Evolutionary conservation across 805 yeast genomes (phyloP).

Genomic region (Candida qinlingensis): DNA sequence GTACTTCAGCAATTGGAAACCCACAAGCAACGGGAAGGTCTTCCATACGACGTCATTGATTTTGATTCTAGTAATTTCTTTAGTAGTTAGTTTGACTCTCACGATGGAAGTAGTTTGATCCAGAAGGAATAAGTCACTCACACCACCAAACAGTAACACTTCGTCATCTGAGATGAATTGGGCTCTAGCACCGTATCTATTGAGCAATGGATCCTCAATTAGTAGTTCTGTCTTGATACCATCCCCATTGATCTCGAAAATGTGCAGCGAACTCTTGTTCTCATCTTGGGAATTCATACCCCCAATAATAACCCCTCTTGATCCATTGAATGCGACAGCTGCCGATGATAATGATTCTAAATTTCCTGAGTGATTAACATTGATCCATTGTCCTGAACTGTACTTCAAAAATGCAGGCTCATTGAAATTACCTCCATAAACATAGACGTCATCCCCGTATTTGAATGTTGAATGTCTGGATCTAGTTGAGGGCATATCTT

Average conservation of each 20-base stretch:
- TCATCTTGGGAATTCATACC: conserved; percentile 31
- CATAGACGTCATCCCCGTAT: conserved; percentile 29
- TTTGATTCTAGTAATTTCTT: conserved; percentile 20
- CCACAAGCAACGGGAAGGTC: conserved; percentile 44
- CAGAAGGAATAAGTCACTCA: conserved; percentile 33
- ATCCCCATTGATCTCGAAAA: conserved; percentile 25
- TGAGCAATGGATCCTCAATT: conserved; percentile 28
- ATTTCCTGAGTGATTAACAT: conserved; percentile 1
- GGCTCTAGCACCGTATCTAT: conserved; percentile 46
- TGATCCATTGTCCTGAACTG: conserved; percentile 7
- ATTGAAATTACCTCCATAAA: conserved; percentile 45
- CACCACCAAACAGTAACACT: conserved; percentile 54
- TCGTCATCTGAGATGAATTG: conserved; percentile 27
- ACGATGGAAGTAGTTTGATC: conserved; percentile 34
- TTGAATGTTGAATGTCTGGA: conserved; percentile 45
- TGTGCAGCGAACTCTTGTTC: conserved; percentile 29
- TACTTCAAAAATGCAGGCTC: conserved; percentile 21
- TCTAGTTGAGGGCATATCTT: conserved; percentile 39
- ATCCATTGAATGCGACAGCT: conserved; percentile 29
- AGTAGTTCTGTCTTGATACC: conserved; percentile 19
- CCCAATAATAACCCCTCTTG: conserved; percentile 42
- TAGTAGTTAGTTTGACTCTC: conserved; percentile 24
- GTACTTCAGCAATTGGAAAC: conserved; percentile 38
- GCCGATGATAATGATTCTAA: conserved; percentile 30
- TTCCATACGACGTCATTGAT: conserved; percentile 36